phyloP scores from a whole-genome alignment of 352 stramenopile species.

The Elongisporangium senticosum region DNA sequence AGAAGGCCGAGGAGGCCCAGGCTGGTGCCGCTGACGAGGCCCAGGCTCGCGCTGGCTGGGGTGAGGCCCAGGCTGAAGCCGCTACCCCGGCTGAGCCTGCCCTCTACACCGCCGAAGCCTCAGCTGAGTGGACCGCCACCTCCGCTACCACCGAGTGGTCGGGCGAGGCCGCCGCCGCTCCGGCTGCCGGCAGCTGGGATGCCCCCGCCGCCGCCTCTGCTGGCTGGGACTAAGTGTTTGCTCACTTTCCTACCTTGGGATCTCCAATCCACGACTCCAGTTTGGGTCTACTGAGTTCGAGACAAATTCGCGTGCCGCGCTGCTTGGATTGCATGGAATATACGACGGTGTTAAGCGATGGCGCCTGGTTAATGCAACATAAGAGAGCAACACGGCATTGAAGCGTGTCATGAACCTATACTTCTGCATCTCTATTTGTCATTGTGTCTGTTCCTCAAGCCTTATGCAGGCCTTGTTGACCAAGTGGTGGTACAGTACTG shows the following conservation, averaged over 20 bases:
- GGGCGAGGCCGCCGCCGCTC: conserved; percentile 49
- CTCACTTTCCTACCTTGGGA: conserved; percentile 8
- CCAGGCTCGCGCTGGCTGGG: conserved; percentile 63
- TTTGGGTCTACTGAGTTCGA: not conserved
- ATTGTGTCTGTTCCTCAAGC: not conserved
- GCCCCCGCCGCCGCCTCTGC: conserved; percentile 38
- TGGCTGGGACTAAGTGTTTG: conserved; percentile 75
- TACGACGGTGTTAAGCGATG: conserved; percentile 91
- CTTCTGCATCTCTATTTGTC: not conserved
- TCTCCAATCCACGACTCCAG: not conserved
- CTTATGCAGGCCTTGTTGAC: too few relatives aligned
- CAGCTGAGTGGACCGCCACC: conserved; percentile 64
- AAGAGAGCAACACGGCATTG: conserved; percentile 16
- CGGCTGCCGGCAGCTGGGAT: conserved; percentile 45
- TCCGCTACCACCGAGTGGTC: conserved; percentile 66
- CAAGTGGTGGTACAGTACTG: too few relatives aligned
- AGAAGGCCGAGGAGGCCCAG: conserved; percentile 98
- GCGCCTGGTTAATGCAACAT: conserved; percentile 89
- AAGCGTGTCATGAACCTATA: not conserved
- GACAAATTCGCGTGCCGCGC: conserved; percentile 1
- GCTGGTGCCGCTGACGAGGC: conserved; percentile 78
- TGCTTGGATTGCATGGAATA: conserved; percentile 83
- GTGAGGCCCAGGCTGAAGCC: conserved; percentile 43
- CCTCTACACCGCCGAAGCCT: conserved; percentile 36
- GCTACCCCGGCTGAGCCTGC: conserved; percentile 50